Evolutionary conservation across 768 basidiomycete species (phyloP).

Genomic region (Kwoniella pini): DNA sequence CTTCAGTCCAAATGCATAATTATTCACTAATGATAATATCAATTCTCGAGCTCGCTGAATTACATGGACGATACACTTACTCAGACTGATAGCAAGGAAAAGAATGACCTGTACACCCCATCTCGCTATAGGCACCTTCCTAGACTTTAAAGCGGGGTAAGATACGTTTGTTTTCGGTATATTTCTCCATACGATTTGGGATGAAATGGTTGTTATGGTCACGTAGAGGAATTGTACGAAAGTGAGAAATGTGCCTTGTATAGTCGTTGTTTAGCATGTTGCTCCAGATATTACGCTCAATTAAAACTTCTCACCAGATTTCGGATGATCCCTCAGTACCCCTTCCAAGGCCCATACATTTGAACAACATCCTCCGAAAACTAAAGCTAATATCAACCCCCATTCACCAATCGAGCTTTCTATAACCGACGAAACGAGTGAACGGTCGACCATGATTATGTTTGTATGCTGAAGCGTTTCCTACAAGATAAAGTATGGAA

Average conservation of each 20-base stretch:
- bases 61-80: slow-evolving; percentile 24
- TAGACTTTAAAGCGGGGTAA: slow-evolving; percentile 57
- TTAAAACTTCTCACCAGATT: slow-evolving; percentile 60
- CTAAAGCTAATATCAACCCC: slow-evolving; percentile 65
- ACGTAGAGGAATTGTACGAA: slow-evolving; percentile 84
- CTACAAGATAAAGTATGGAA: too few species aligned
- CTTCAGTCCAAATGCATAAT: slow-evolving; percentile 67
- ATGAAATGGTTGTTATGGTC: slow-evolving; percentile 66
- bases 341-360: slow-evolving; percentile 80
- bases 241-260: slow-evolving; percentile 73
- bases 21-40: slow-evolving; percentile 61
- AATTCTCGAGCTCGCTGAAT: not conserved
- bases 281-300: not conserved
- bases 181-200: slow-evolving; percentile 61
- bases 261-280: too few species aligned
- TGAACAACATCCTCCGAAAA: slow-evolving; percentile 81
- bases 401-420: slow-evolving; percentile 57
- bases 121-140: slow-evolving; percentile 66
- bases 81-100: slow-evolving; percentile 65
- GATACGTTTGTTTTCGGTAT: slow-evolving; percentile 33
- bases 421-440: slow-evolving; percentile 16
- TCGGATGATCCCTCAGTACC: slow-evolving; percentile 68
- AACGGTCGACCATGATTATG: slow-evolving; percentile 12
- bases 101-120: slow-evolving; percentile 75
- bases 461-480: not conserved